Percentiles rank a stretch among this genome's conserved stretches.
Conservation (phyloP, 495 filamentous ascomycete genomes). For the Penicillium tannophilum region DNA sequence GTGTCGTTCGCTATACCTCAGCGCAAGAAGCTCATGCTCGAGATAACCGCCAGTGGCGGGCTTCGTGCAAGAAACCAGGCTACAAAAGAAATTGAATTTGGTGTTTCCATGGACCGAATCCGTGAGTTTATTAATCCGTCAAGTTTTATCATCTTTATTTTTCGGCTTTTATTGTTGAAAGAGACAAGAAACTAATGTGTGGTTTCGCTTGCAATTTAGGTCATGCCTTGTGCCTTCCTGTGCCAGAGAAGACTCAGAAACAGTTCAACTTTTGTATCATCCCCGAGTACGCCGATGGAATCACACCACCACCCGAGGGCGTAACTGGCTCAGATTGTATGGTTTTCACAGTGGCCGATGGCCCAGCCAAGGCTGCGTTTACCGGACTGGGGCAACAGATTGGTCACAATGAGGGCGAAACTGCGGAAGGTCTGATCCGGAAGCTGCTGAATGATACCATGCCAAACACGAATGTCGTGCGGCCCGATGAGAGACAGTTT, state of each 20-base stretch:
- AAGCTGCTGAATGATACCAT: constrained; percentile 64
- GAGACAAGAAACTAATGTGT: not conserved
- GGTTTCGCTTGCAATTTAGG: constrained; percentile 46
- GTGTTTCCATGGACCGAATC: constrained; percentile 70
- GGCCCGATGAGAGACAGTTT: constrained; percentile 75
- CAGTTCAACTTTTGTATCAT: constrained; percentile 91
- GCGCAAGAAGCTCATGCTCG: constrained; percentile 87
- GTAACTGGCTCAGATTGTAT: constrained; percentile 62
- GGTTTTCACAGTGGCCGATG: constrained; percentile 79
- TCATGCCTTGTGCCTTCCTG: constrained; percentile 77
- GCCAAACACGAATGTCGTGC: constrained; percentile 59
- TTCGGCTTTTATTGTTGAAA: not conserved
- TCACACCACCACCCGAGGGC: constrained; percentile 46
- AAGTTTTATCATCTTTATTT: not conserved
- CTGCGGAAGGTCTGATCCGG: constrained; percentile 62
- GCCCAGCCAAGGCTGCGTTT: constrained; percentile 63
- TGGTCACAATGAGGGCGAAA: constrained; percentile 56
- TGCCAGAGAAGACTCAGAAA: constrained; percentile 86
- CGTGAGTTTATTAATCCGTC: constrained; percentile 54
- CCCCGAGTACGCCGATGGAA: constrained; percentile 60
- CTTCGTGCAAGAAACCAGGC: constrained; percentile 68
- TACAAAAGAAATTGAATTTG: constrained; percentile 67
- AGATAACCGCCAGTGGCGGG: constrained; percentile 58
- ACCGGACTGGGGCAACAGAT: constrained; percentile 40
- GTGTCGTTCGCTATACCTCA: constrained; percentile 79